Percentiles rank a stretch among this genome's conserved stretches.
Evolutionary conservation across 768 basidiomycete species (phyloP).

Genomic region (Pisolithus sp.): DNA sequence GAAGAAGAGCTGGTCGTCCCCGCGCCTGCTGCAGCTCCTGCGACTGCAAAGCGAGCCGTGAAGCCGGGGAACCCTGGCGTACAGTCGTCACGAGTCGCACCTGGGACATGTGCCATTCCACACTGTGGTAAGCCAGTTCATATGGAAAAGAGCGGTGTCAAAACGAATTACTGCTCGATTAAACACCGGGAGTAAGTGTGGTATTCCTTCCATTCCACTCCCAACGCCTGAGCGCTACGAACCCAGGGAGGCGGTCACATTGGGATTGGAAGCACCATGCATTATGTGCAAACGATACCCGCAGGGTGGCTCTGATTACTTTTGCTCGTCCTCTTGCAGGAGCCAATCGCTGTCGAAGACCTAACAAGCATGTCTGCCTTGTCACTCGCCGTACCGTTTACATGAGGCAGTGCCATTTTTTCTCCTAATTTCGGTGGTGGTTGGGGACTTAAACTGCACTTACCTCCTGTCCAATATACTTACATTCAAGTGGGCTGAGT

Average conservation of each 20-base stretch:
- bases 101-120: conserved; percentile 48
- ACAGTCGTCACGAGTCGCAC: not conserved
- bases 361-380: not conserved
- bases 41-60: conserved; percentile 3
- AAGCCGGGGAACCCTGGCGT: conserved; percentile 10
- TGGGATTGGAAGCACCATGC: conserved; percentile 47
- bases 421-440: no score
- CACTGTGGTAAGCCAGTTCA: conserved; percentile 53
- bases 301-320: conserved; percentile 53
- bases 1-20: conserved; percentile 12
- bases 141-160: conserved; percentile 46
- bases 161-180: conserved; percentile 50
- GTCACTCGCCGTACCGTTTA: no score
- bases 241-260: conserved; percentile 50
- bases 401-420: no score
- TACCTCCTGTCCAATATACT: not conserved
- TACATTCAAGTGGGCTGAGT: not conserved
- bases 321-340: conserved; percentile 52
- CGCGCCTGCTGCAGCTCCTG: conserved; percentile 3
- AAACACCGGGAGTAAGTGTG: conserved; percentile 57
- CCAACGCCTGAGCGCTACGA: conserved; percentile 8
- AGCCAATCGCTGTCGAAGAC: conserved; percentile 55
- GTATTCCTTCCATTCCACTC: not conserved
- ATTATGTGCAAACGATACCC: conserved; percentile 61
- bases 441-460: no score